Evolutionary conservation across 1,139 yeast genomes (phyloP).

Genomic region (Saccharomyces pastorianus): DNA sequence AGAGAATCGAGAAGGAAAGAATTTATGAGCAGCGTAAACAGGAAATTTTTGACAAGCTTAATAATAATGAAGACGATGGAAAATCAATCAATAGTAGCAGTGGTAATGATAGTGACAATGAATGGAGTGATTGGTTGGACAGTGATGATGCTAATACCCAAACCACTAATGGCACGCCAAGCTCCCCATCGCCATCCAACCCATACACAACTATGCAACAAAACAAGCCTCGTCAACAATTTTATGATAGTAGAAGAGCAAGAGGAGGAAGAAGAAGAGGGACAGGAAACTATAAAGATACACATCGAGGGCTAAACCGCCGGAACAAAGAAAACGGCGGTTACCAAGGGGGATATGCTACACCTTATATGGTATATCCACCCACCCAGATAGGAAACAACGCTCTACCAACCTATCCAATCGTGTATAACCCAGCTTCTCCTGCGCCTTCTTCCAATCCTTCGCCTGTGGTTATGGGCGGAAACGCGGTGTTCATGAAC

Average conservation of each 20-base stretch:
- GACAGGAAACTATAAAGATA: neutral
- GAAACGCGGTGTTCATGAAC: neutral
- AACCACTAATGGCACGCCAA: conserved; percentile 1
- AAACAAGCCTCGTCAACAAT: neutral
- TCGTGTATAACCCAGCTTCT: neutral
- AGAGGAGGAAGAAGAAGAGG: conserved; percentile 1
- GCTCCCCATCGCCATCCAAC: conserved; percentile 5
- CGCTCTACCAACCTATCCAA: neutral
- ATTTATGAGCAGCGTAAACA: conserved; percentile 18
- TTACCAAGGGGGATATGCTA: conserved; percentile 5
- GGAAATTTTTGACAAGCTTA: conserved; percentile 15
- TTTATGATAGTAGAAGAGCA: neutral
- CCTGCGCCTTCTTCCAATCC: neutral
- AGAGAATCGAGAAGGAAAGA: conserved; percentile 15
- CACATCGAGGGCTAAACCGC: conserved; percentile 2
- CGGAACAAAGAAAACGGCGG: conserved; percentile 3
- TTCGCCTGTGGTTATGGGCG: neutral
- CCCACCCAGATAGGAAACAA: neutral
- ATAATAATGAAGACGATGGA: conserved; percentile 5
- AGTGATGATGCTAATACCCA: neutral
- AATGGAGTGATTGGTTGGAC: neutral
- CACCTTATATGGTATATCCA: conserved; percentile 17
- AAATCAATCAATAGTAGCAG: neutral
- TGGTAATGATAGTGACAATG: neutral
- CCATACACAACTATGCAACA: neutral